Base-by-base conservation (phyloP, 805 yeast genomes). In the Metahyphopichia silvanorum region DNA sequence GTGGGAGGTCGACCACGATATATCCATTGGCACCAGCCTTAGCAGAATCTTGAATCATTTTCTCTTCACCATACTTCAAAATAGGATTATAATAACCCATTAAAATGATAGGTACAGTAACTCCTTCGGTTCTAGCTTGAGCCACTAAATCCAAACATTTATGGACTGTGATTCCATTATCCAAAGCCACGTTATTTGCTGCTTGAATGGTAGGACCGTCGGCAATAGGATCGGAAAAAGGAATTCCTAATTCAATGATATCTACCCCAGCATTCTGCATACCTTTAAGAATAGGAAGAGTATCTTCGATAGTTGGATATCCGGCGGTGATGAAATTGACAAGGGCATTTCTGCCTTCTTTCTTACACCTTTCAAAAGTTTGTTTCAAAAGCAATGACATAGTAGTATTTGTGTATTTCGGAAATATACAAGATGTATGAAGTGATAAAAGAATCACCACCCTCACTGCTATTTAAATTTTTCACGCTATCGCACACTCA, bases 51-150 rank as follows among this genome's bases (percentile, higher is more conserved):
- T 70, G 65, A 41, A 88, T 77, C 66, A 93, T 71, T 57, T 78
- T 71, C 49, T 82, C 82, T 64, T 93, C 98, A 33, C 97, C 98
- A 55, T 82, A 91, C 44, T 75, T 81, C 55, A 86, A 58, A 44
- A 93, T 79, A 11, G 99, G 99, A 63, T 93, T 93, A 67, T 87
- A 93, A 74, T 93, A 93, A 38, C 99, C 99, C 99, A 93, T 93
- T 33, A 93, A 73, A 27, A 93, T 71, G 35, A 93, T 75, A 14
- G 99, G 99, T 13, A 89, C 77, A 24, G 85, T 77, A 34, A 93
- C 86, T 36, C 98, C 98, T 21, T 70, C 74, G 4, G 61, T 64
- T 64, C 99, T 77, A 20, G 98, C 97, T 45, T 74, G 54, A 37
- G 67, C 61, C 16, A 93, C 86, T 27, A 86, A 55, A 11, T 84